Conservation (phyloP, 257 asterid genomes). For the Cordia subcordata region DNA sequence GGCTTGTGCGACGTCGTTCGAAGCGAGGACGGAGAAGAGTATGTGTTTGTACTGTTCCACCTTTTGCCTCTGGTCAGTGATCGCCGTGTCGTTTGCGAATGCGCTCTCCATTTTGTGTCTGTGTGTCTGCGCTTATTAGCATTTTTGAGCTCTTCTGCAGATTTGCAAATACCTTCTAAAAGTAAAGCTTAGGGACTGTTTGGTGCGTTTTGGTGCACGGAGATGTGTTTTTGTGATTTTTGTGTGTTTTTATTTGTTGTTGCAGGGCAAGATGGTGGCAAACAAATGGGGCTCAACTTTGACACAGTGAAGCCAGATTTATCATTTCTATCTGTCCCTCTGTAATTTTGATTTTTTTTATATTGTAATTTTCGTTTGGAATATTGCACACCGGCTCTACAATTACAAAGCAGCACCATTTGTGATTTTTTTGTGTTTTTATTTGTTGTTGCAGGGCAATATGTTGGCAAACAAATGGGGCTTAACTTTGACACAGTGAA, state of each 20-base stretch:
- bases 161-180: too few relatives aligned
- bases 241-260: constrained; percentile 7
- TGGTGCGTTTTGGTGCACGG: too few relatives aligned
- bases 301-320: constrained; percentile 71
- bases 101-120: constrained; percentile 59
- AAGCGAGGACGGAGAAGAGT: constrained; percentile 72
- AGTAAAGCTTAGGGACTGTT: too few relatives aligned
- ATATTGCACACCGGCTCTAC: too few relatives aligned
- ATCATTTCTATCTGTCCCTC: not conserved
- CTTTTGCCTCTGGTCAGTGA: constrained; percentile 90
- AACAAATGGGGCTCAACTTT: constrained; percentile 87
- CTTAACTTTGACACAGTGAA: constrained; percentile 75
- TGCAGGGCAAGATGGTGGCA: constrained; percentile 93
- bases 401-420: too few relatives aligned
- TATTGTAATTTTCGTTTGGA: not conserved
- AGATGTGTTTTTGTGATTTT: not conserved
- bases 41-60: constrained; percentile 92
- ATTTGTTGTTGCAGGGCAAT: constrained; percentile 59
- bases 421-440: not conserved
- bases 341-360: constrained; percentile 5
- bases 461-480: constrained; percentile 94
- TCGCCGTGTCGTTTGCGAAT: constrained; percentile 85
- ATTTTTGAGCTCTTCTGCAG: too few relatives aligned
- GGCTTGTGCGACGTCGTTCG: constrained; percentile 66
- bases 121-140: constrained; percentile 3